Conservation (phyloP, 2,329 filamentous ascomycete species). For the Aspergillus sp. region DNA sequence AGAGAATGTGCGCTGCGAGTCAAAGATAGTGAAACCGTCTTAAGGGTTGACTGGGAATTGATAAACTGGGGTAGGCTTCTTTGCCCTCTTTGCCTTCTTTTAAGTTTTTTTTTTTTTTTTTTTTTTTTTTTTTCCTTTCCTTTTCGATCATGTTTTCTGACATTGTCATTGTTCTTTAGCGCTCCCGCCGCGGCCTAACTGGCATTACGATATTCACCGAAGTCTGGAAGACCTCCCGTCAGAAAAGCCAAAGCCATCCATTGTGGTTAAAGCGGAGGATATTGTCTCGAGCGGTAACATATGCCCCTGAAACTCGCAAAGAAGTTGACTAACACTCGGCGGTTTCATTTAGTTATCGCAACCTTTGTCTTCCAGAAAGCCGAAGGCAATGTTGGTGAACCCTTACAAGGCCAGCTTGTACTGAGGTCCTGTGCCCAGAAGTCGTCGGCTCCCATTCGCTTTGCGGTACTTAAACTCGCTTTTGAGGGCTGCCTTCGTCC, state of each 20-base stretch:
- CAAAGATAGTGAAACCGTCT: slow-evolving; percentile 48
- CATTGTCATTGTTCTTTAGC: slow-evolving; percentile 20
- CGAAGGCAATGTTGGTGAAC: slow-evolving; percentile 61
- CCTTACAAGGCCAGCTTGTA: slow-evolving; percentile 55
- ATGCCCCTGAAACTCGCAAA: background rate
- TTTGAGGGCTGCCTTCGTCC: slow-evolving; percentile 53
- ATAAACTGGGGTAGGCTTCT: slow-evolving; percentile 35
- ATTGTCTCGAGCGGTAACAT: slow-evolving; percentile 48
- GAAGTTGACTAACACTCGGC: slow-evolving; percentile 16
- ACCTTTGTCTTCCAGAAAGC: slow-evolving; percentile 54
- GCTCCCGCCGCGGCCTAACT: slow-evolving; percentile 35
- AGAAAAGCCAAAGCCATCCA: slow-evolving; percentile 42
- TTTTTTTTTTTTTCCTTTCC: no score
- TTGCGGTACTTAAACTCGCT: slow-evolving; percentile 51
- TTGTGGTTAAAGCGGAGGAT: slow-evolving; percentile 50
- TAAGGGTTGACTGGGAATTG: slow-evolving; percentile 60
- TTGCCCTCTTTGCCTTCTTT: background rate
- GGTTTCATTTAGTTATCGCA: slow-evolving; percentile 43
- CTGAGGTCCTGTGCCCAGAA: slow-evolving; percentile 50
- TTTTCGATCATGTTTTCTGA: background rate
- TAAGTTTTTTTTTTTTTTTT: no score
- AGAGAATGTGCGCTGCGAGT: slow-evolving; percentile 52
- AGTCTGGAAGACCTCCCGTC: slow-evolving; percentile 43
- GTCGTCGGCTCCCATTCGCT: slow-evolving; percentile 46
- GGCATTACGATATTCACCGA: slow-evolving; percentile 48